These are phyloP conservation scores for Monosporascus sp. DNA, from an alignment of 2,329 filamentous ascomycete species.

Conservation along the genomic window DNA sequence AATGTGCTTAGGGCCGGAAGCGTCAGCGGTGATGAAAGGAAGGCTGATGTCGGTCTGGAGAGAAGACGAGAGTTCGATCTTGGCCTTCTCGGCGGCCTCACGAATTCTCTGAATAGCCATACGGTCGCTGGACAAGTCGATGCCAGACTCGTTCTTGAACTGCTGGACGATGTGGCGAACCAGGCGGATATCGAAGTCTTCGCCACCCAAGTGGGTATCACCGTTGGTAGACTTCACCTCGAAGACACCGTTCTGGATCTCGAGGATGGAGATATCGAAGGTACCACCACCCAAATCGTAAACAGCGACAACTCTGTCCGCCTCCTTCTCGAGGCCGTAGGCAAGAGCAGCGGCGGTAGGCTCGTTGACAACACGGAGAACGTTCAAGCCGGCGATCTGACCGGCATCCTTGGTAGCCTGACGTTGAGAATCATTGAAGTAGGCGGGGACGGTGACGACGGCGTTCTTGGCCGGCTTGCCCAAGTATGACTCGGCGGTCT, in stretches of 20 bases:
- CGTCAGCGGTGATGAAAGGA: conserved; percentile 95
- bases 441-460: conserved; percentile 93
- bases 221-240: conserved; percentile 99
- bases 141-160: conserved; percentile 93
- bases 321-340: conserved; percentile 93
- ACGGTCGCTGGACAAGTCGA: conserved; percentile 85
- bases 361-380: conserved; percentile 97
- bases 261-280: conserved; percentile 96
- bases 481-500: conserved; percentile 91
- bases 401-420: conserved; percentile 98
- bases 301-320: conserved; percentile 83
- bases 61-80: conserved; percentile 96
- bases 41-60: conserved; percentile 97
- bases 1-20: conserved; percentile 96
- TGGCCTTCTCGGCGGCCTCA: conserved; percentile 97
- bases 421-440: conserved; percentile 98
- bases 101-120: conserved; percentile 99
- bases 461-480: conserved; percentile 90
- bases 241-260: conserved; percentile 97
- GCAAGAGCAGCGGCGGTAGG: conserved; percentile 92
- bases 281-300: conserved; percentile 98
- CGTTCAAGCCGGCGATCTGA: conserved; percentile 92
- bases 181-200: conserved; percentile 94
- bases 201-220: conserved; percentile 96
- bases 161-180: conserved; percentile 90